phyloP scores from a whole-genome alignment of 2,329 filamentous ascomycete genomes.

The Arthrobotrys musiformis region DNA sequence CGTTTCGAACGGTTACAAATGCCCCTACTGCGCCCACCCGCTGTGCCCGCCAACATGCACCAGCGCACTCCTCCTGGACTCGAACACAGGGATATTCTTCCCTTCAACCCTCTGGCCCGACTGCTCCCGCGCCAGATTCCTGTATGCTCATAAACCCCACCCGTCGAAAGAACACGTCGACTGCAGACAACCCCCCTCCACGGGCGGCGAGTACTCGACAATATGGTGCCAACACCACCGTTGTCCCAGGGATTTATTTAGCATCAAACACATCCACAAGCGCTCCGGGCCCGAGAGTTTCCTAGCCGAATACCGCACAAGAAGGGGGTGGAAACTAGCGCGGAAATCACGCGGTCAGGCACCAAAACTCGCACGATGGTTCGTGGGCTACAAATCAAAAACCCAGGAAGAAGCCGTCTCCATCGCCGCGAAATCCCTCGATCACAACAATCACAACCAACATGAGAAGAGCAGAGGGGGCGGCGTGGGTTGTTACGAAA shows the following conservation, averaged over 20 bases:
- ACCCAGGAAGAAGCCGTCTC: background rate
- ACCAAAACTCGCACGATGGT: slow-evolving; percentile 13
- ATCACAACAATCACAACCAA: too few species aligned
- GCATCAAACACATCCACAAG: slow-evolving; percentile 23
- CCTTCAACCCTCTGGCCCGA: slow-evolving; percentile 21
- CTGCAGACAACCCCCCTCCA: background rate
- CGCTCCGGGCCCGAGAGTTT: slow-evolving; percentile 15
- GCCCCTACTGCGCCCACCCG: slow-evolving; percentile 33
- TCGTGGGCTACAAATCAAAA: slow-evolving; percentile 16
- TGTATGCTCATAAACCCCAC: background rate
- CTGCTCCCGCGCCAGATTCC: background rate
- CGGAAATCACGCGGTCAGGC: slow-evolving; percentile 5
- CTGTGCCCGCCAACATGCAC: slow-evolving; percentile 34
- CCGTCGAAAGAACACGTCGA: background rate
- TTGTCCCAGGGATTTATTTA: slow-evolving; percentile 40
- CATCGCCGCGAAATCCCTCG: background rate
- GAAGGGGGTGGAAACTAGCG: background rate
- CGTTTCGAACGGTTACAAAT: slow-evolving; percentile 2
- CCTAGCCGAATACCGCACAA: slow-evolving; percentile 5
- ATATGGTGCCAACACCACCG: slow-evolving; percentile 42
- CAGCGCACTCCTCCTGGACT: slow-evolving; percentile 30
- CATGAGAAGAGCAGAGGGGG: too few species aligned
- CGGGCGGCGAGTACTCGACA: slow-evolving; percentile 17
- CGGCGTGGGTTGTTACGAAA: slow-evolving; percentile 6
- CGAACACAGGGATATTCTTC: slow-evolving; percentile 33